Base-by-base conservation (phyloP, 805 yeast genomes). In the Candida orba region DNA sequence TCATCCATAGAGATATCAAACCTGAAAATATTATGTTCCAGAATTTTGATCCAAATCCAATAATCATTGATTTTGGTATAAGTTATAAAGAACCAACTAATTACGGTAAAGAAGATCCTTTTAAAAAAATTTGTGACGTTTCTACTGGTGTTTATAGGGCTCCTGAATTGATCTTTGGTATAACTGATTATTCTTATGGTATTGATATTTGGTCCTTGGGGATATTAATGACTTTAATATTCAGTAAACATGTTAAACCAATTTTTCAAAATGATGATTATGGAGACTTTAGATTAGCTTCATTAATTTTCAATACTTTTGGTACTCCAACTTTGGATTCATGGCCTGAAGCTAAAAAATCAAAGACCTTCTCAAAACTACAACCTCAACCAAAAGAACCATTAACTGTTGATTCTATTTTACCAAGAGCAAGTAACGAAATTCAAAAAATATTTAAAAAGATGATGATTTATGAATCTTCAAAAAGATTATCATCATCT, bases 1-100 rank as follows among this genome's bases (percentile, higher is more conserved):
- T 91, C 25, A 86, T 91, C 37, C 99, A 91, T 64, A 75, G 99
- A 56, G 99, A 91, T 64, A 79, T 91, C 51, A 93, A 93, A 60
- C 89, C 93, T 1, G 87, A 81, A 40, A 86, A 86, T 57, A 76
- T 86, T 43, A 61, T 87, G 56, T 79, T 82, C 47, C 65, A 59
- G 41, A 54, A 54, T 6, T 41, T 43, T n/a, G 53, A 54, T 10
- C 45, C 54, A 3, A 39, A 47, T 6, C 70, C 72, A 1, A 57
- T 66, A 3, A 56, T 69, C n/a, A 65, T 65, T 15, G 75, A 69
- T 45, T 62, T 70, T 43, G 76, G 75, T 0, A 68, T 67, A 22
- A 57, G 66, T 17, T 71, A 55, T 20, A 40, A 52, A 17, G 57
- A 50, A 30, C 58, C 79, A 1, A 71, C 77, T 25, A 87, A 84